These are phyloP conservation scores for Dryas octopetala DNA, from an alignment of 306 rosid species.

Conservation along the genomic window DNA sequence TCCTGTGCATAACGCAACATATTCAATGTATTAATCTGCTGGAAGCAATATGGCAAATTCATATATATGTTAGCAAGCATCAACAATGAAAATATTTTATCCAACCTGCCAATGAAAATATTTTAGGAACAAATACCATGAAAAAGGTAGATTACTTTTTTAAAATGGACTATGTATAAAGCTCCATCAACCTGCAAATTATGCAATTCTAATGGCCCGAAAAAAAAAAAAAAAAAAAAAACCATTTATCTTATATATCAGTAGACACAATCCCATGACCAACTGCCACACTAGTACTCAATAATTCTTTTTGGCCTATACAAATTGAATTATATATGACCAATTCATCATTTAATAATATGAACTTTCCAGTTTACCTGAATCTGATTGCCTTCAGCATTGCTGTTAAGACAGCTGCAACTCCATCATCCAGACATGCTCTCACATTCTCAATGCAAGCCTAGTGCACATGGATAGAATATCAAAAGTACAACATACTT, in stretches of 20 bases:
- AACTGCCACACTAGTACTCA: background rate
- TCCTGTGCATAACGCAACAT: background rate
- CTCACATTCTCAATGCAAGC: constrained; percentile 74
- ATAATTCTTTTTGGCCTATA: background rate
- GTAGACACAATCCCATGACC: no score
- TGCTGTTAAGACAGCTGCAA: constrained; percentile 68
- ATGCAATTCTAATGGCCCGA: no score
- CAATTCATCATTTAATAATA: constrained; percentile 5
- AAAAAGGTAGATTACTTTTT: no score
- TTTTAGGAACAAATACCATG: no score
- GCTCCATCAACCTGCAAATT: no score
- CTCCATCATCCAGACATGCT: constrained; percentile 68
- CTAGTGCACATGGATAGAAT: constrained; percentile 40
- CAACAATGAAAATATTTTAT: constrained; percentile 2
- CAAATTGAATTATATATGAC: background rate
- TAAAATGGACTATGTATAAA: no score
- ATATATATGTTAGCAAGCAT: constrained; percentile 19
- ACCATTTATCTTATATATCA: no score
- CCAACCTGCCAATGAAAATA: constrained; percentile 99
- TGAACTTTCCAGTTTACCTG: constrained; percentile 52
- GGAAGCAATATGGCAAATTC: constrained; percentile 10
- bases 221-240: no score
- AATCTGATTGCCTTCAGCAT: constrained; percentile 60
- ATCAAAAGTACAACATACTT: constrained; percentile 26
- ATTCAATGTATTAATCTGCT: background rate